A percentile compares a stretch with the other conserved stretches of the same genome.
Evolutionary conservation across 495 filamentous ascomycete species (phyloP).

Genomic region (Aspergillus sparsus): DNA sequence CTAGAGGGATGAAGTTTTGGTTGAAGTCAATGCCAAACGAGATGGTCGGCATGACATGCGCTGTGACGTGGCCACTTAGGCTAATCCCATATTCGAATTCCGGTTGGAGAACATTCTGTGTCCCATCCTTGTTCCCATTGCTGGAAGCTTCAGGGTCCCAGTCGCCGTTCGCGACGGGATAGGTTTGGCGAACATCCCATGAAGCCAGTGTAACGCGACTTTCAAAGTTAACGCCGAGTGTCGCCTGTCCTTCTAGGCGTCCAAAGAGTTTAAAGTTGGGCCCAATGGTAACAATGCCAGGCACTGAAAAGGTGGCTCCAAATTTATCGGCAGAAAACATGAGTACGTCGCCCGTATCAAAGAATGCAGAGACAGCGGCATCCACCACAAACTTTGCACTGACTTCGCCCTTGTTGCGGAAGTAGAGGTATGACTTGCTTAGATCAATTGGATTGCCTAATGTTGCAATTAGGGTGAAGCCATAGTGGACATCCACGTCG

Average conservation of each 20-base stretch:
- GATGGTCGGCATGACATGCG: constrained; percentile 13
- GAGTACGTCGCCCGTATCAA: constrained; percentile 9
- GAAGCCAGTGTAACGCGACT: constrained; percentile 6
- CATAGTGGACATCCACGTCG: constrained; percentile 11
- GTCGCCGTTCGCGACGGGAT: constrained; percentile 6
- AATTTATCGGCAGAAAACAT: constrained; percentile 18
- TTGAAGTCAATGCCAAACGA: constrained; percentile 13
- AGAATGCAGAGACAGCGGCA: constrained; percentile 3
- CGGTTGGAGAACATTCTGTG: background rate
- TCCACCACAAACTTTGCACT: constrained; percentile 12
- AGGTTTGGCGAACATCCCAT: constrained; percentile 15
- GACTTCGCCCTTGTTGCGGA: constrained; percentile 13
- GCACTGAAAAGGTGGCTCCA: constrained; percentile 10
- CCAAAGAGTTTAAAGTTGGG: constrained; percentile 14
- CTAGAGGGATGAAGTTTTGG: constrained; percentile 3
- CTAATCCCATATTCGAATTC: constrained; percentile 7
- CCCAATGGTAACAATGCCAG: constrained; percentile 16
- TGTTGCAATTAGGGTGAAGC: constrained; percentile 11
- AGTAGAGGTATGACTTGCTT: constrained; percentile 14
- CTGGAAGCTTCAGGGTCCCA: background rate
- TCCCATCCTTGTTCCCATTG: background rate
- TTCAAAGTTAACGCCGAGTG: constrained; percentile 11
- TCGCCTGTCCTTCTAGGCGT: constrained; percentile 6
- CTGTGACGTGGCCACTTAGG: constrained; percentile 9
- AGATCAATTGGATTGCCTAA: constrained; percentile 10